phyloP scores from a whole-genome alignment of 768 basidiomycete genomes.

The Pisolithus marmoratus region DNA sequence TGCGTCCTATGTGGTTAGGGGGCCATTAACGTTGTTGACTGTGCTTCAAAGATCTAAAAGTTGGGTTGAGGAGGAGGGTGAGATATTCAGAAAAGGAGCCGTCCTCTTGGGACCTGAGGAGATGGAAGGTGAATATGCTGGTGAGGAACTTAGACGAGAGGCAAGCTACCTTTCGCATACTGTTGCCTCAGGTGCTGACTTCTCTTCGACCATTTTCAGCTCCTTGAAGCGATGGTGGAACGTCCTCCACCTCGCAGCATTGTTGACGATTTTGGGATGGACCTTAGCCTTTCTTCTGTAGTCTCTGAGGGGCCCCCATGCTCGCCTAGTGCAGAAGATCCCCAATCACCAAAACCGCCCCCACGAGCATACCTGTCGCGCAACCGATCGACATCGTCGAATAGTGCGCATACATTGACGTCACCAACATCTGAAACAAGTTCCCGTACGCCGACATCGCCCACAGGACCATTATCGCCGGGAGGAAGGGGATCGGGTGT shows the following conservation, averaged over 20 bases:
- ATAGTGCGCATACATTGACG: background rate
- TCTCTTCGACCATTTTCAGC: slow-evolving; percentile 34
- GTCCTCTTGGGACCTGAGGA: slow-evolving; percentile 77
- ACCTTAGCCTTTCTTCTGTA: slow-evolving; percentile 15
- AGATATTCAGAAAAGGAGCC: slow-evolving; percentile 89
- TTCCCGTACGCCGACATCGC: slow-evolving; percentile 32
- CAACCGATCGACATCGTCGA: slow-evolving; percentile 40
- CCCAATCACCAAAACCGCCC: slow-evolving; percentile 35
- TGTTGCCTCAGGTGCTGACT: background rate
- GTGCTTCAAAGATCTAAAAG: slow-evolving; percentile 49
- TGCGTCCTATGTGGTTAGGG: slow-evolving; percentile 7
- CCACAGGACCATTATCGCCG: slow-evolving; percentile 8
- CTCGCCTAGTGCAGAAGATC: slow-evolving; percentile 19
- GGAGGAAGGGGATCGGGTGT: background rate
- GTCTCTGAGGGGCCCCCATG: slow-evolving; percentile 13
- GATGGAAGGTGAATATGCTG: slow-evolving; percentile 85
- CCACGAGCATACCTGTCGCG: slow-evolving; percentile 61
- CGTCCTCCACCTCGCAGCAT: slow-evolving; percentile 73
- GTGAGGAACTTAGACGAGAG: slow-evolving; percentile 83
- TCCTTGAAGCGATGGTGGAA: slow-evolving; percentile 82
- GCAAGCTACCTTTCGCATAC: slow-evolving; percentile 28
- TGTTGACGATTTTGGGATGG: slow-evolving; percentile 53
- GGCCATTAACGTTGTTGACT: background rate
- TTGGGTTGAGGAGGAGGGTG: slow-evolving; percentile 93
- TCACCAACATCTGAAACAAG: slow-evolving; percentile 4